Base-by-base conservation (phyloP, 1,139 yeast species). In the Diutina sp. region DNA sequence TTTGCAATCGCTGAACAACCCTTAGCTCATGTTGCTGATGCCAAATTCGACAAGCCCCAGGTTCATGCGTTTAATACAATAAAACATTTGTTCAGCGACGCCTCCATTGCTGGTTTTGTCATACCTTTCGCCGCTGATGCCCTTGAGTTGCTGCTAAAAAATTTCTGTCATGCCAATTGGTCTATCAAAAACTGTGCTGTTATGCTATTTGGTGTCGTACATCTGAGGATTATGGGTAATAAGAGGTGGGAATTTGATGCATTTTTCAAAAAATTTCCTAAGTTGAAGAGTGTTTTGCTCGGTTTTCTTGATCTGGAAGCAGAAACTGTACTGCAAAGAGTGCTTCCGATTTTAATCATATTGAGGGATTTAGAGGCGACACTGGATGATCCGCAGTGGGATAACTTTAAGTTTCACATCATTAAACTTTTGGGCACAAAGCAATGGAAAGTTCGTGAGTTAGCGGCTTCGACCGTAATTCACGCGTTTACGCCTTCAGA, bases 21-120 rank as follows among this genome's bases (percentile, higher is more conserved):
- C n/a, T 7, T 50, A 16, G 44, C 11, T 6, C 41, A 18, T 4
- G 12, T 32, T 18, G 53, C 53, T 5, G 28, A 50, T 50, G 53
- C 53, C 44, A 30, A 32, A 16, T 50, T 32, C 29, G 53, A 50
- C 18, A 18, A 12, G 14, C 35, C 29, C 14, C 53, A 50, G n/a
- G 53, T 50, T 29, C 53, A 50, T 16, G 53, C 53, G 7, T 50
- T 50, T 16, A 50, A 50, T 44, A 32, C 32, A 9, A 50, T 50
- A 44, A 50, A 50, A 32, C 53, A 50, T n/a, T n/a, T 50, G 18
- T 50, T 50, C 32, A n/a, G 41, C 14, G 53, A 50, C 7, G 25
- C 53, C 25, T 21, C 18, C 4, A 18, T 50, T 6, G 41, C 29
- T 4, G 16, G 16, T 2, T 4, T 32, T 9, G 41, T 21, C 11